Percentiles rank a stretch among this genome's conserved stretches.
Conservation (phyloP, 108 stramenopile species). For the Fragilaria radians region DNA sequence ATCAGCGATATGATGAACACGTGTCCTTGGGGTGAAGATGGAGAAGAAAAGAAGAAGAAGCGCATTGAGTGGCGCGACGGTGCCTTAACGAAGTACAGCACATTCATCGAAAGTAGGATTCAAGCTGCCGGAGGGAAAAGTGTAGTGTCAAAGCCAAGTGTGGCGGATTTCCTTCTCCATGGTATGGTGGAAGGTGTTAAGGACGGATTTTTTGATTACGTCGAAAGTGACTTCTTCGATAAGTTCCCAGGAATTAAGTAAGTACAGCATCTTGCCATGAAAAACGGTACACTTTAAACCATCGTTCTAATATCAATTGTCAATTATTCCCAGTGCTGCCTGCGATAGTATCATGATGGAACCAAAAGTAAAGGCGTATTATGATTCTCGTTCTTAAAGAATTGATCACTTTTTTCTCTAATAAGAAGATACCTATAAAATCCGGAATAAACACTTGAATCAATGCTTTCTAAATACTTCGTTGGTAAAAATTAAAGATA, state of each 20-base stretch:
- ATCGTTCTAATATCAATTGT: too few species aligned
- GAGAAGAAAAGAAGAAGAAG: conserved; percentile 1
- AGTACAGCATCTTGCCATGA: too few species aligned
- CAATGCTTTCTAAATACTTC: too few species aligned
- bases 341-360: not conserved
- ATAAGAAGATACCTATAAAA: too few species aligned
- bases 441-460: too few species aligned
- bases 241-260: not conserved
- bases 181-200: not conserved
- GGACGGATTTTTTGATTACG: not conserved
- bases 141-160: not conserved
- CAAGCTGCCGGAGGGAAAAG: not conserved
- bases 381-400: too few species aligned
- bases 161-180: not conserved
- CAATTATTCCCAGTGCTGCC: not conserved
- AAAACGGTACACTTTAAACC: too few species aligned
- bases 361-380: not conserved
- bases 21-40: not conserved
- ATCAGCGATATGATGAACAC: conserved; percentile 6
- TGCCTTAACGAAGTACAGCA: conserved; percentile 1
- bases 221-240: not conserved
- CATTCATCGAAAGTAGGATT: not conserved
- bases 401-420: too few species aligned
- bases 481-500: too few species aligned
- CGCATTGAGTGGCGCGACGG: not conserved